Conservation (phyloP, 1,284 basidiomycete genomes). For the Ceratobasidium sp. region DNA sequence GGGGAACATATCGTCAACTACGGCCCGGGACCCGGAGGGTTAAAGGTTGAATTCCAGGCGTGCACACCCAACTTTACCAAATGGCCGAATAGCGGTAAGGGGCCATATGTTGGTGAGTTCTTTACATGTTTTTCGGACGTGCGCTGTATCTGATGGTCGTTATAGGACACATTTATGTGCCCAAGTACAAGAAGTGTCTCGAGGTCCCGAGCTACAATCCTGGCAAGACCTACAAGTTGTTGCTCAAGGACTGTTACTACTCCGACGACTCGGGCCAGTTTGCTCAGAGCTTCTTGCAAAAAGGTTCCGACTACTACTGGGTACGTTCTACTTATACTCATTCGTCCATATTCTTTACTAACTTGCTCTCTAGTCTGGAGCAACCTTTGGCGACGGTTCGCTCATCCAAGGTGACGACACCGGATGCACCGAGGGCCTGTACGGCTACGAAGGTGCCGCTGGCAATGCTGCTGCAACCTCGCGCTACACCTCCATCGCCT, state of each 20-base stretch:
- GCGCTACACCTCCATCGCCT: slow-evolving; percentile 20
- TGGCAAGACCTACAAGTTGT: slow-evolving; percentile 18
- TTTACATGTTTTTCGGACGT: no score
- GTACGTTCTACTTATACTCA: not conserved
- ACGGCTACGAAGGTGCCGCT: slow-evolving; percentile 31
- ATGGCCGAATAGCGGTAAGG: slow-evolving; percentile 34
- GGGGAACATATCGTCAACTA: slow-evolving; percentile 19
- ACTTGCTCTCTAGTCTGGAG: slow-evolving; percentile 36
- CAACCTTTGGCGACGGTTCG: slow-evolving; percentile 28
- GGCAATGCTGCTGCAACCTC: slow-evolving; percentile 19
- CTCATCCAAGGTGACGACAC: slow-evolving; percentile 32
- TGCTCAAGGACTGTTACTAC: slow-evolving; percentile 38
- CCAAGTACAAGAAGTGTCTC: slow-evolving; percentile 30
- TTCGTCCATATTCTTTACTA: not conserved
- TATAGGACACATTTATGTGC: slow-evolving; percentile 38
- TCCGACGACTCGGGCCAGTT: slow-evolving; percentile 42
- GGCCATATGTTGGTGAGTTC: slow-evolving; percentile 37
- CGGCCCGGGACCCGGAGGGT: slow-evolving; percentile 21
- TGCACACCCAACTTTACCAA: slow-evolving; percentile 43
- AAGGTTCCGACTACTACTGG: slow-evolving; percentile 43
- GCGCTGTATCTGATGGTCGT: not conserved
- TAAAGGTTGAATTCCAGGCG: slow-evolving; percentile 38
- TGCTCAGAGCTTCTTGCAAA: slow-evolving; percentile 37
- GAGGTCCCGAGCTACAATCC: slow-evolving; percentile 43
- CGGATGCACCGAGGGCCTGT: slow-evolving; percentile 35